Percentiles rank a stretch among this genome's conserved stretches.
These are phyloP conservation scores for Conringia planisiliqua DNA, from an alignment of 345 rosid species.

Conservation along the genomic window DNA sequence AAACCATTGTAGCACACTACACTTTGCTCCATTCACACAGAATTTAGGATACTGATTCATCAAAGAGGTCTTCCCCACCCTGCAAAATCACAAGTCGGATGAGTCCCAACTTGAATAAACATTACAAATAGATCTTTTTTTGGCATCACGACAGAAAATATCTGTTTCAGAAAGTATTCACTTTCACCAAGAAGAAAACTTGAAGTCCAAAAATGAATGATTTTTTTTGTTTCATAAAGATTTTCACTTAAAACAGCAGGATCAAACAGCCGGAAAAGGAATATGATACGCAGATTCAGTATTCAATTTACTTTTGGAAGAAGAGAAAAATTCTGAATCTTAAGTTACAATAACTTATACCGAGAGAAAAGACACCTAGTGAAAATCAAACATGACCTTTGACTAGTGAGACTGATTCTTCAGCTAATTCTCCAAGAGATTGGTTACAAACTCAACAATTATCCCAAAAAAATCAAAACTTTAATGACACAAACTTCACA, in stretches of 20 bases:
- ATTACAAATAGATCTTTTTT: background rate
- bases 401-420: background rate
- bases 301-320: background rate
- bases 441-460: too few species aligned
- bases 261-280: background rate
- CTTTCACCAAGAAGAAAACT: background rate
- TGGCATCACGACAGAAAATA: background rate
- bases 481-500: background rate
- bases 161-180: background rate
- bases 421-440: background rate
- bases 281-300: background rate
- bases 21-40: background rate
- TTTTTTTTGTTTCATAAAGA: background rate
- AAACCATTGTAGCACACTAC: background rate
- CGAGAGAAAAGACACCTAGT: background rate
- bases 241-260: background rate
- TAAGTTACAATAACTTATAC: background rate
- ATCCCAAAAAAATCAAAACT: too few species aligned
- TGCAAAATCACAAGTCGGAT: constrained; percentile 26
- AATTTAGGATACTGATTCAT: constrained; percentile 86
- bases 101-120: background rate
- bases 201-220: background rate
- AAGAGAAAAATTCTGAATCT: background rate
- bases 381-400: background rate
- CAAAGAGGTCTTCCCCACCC: constrained; percentile 96